These are phyloP conservation scores for Coemansia furcata DNA, from an alignment of 192 early-diverging fungal species.

Conservation along the genomic window DNA sequence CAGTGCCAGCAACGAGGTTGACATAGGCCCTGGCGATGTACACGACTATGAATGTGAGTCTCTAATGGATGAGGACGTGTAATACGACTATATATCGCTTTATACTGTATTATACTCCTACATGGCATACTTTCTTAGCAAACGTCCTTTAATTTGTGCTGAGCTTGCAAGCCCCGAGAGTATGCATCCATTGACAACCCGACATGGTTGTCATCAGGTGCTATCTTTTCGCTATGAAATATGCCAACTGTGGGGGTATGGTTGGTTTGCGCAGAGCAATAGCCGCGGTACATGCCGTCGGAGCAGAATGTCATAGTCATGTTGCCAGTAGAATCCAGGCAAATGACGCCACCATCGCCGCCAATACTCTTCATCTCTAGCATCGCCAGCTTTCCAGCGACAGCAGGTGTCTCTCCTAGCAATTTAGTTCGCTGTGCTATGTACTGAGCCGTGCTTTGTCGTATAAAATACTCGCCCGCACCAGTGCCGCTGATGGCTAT, in stretches of 20 bases:
- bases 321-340: slow-evolving; percentile 12
- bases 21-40: not conserved
- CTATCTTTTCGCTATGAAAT: slow-evolving; percentile 19
- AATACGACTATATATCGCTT: not conserved
- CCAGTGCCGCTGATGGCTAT: slow-evolving; percentile 31
- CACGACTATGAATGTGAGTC: not conserved
- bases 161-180: no score
- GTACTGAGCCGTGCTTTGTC: slow-evolving; percentile 21
- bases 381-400: slow-evolving; percentile 14
- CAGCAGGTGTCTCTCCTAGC: slow-evolving; percentile 16
- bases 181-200: not conserved
- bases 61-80: slow-evolving; percentile 11
- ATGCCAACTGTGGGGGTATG: slow-evolving; percentile 28
- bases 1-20: not conserved
- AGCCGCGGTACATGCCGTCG: slow-evolving; percentile 37
- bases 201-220: slow-evolving; percentile 18
- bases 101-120: not conserved
- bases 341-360: slow-evolving; percentile 38
- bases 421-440: slow-evolving; percentile 20
- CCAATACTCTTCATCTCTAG: slow-evolving; percentile 26
- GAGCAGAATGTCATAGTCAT: slow-evolving; percentile 30
- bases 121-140: not conserved
- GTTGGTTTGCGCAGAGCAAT: slow-evolving; percentile 14
- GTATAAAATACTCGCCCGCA: slow-evolving; percentile 32
- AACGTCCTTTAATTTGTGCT: no score